These are phyloP conservation scores for Ganoderma boninense DNA, from an alignment of 1,284 basidiomycete species.

Conservation along the genomic window DNA sequence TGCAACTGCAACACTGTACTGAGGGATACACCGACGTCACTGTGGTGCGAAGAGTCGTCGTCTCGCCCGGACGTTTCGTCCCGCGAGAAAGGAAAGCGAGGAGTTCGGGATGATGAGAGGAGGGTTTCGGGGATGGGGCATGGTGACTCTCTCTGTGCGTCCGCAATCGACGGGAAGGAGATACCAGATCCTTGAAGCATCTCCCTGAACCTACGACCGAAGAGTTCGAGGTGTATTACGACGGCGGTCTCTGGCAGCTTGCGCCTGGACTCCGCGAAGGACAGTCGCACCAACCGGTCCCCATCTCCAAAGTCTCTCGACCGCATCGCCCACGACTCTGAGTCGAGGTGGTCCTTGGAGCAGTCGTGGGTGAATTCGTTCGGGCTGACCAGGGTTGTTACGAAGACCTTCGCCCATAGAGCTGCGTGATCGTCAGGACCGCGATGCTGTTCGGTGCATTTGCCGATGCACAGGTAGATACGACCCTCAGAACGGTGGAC, in stretches of 20 bases:
- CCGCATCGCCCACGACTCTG: not conserved
- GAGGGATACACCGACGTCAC: too few species aligned
- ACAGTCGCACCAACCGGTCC: conserved; percentile 5
- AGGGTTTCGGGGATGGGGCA: too few species aligned
- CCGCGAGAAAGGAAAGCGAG: too few species aligned
- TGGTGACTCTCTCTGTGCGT: too few species aligned
- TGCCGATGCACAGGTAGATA: not conserved
- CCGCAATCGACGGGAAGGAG: too few species aligned
- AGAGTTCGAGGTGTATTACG: conserved; percentile 2
- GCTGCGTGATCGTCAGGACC: not conserved
- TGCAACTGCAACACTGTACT: too few species aligned
- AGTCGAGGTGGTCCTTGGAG: not conserved
- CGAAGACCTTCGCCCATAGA: not conserved
- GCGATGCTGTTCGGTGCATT: not conserved
- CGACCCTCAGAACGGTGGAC: not conserved
- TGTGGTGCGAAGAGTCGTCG: too few species aligned
- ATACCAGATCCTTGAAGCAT: not conserved
- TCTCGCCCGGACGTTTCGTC: too few species aligned
- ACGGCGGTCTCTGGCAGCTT: not conserved
- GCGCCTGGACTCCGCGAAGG: not conserved
- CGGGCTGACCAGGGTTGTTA: not conserved
- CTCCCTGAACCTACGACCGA: not conserved
- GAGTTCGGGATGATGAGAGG: too few species aligned
- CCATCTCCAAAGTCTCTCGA: conserved; percentile 3
- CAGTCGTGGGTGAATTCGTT: not conserved